These are phyloP conservation scores for Fusarium verticillioides DNA, from an alignment of 2,329 filamentous ascomycete genomes.

Conservation along the genomic window DNA sequence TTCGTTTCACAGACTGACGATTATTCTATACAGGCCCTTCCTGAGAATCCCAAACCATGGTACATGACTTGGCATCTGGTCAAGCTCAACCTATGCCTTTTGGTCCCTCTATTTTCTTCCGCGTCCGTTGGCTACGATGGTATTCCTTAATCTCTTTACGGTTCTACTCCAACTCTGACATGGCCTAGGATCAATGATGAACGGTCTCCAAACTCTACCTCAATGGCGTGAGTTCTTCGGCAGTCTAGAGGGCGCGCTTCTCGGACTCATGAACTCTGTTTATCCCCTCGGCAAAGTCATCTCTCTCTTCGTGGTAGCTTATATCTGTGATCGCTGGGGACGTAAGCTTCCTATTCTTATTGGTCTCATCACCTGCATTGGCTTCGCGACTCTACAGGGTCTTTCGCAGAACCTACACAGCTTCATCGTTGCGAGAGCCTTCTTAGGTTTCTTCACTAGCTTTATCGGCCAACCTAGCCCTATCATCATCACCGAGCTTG, in stretches of 20 bases:
- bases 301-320: constrained; percentile 49
- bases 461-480: constrained; percentile 48
- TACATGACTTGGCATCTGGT: not conserved
- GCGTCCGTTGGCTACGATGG: constrained; percentile 2
- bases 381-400: constrained; percentile 48
- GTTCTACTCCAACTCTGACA: not conserved
- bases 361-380: constrained; percentile 48
- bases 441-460: constrained; percentile 47
- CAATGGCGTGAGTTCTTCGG: constrained; percentile 56
- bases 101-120: not conserved
- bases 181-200: constrained; percentile 53
- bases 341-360: constrained; percentile 51
- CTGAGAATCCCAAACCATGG: not conserved
- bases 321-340: constrained; percentile 53
- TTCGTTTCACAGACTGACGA: not conserved
- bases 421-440: constrained; percentile 47
- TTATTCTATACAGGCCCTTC: fast-evolving
- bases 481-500: constrained; percentile 49
- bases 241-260: constrained; percentile 48
- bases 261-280: constrained; percentile 52
- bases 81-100: not conserved
- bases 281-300: constrained; percentile 54
- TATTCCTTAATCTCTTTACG: not conserved
- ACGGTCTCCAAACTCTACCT: constrained; percentile 55
- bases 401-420: constrained; percentile 38